phyloP scores from a whole-genome alignment of 139 green algal species.

The Microglena sp. region DNA sequence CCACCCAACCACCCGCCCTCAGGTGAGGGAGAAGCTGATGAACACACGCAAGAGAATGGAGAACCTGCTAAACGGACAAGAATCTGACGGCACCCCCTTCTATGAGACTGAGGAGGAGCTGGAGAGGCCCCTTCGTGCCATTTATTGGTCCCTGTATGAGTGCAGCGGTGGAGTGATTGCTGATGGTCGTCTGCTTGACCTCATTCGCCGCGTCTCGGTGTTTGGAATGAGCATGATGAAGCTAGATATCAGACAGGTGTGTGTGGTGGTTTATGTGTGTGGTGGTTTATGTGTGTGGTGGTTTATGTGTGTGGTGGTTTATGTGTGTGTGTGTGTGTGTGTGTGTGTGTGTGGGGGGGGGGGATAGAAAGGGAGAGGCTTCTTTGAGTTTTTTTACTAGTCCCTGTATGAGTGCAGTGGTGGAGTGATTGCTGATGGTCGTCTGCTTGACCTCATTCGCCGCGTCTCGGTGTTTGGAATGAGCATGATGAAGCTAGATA shows the following conservation, averaged over 20 bases:
- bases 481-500: constrained; percentile 87
- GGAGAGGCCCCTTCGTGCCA: constrained; percentile 62
- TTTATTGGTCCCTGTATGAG: constrained; percentile 84
- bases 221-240: constrained; percentile 90
- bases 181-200: constrained; percentile 84
- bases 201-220: constrained; percentile 73
- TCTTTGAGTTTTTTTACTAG: background rate
- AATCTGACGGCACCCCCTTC: constrained; percentile 25
- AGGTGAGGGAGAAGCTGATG: constrained; percentile 75
- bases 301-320: too few relatives aligned
- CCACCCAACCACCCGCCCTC: background rate
- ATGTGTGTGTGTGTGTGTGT: too few relatives aligned
- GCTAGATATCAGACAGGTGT: constrained; percentile 88
- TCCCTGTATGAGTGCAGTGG: constrained; percentile 8
- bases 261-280: too few relatives aligned
- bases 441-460: constrained; percentile 85
- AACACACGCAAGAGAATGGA: constrained; percentile 79
- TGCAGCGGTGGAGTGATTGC: constrained; percentile 76
- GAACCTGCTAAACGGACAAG: constrained; percentile 52
- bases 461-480: constrained; percentile 82
- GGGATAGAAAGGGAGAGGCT: too few relatives aligned
- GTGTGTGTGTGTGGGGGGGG: too few relatives aligned
- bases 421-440: constrained; percentile 78
- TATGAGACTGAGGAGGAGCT: constrained; percentile 60
- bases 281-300: too few relatives aligned